Evolutionary conservation across 202 grass and related monocot genomes (phyloP), one percentile per base, ranked within the genome.

Genomic region (Digitaria exilis): DNA sequence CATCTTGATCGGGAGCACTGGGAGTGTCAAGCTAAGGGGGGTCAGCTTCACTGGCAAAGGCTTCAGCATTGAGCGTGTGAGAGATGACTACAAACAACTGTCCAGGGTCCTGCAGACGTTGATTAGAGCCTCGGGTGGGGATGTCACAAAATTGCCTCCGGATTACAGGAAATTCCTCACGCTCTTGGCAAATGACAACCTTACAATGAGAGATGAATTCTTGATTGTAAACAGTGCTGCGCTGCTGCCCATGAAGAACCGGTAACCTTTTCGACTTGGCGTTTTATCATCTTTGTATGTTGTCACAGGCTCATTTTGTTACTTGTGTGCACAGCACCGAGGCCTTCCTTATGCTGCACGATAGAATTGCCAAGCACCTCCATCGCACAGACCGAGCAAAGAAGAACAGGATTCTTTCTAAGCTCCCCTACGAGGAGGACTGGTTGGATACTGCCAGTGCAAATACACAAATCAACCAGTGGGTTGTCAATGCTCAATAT

Each of bases 241-340:
- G 2, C 21, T 79, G 76, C 60, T 79, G 29, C 76, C 76, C 5
- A 79, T 79, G 76, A 37, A 63, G 24, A 79, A 79, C 61, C 76
- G 76, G 76, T 79, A 45, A 43, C 13, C 39, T 57, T 32, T 15
- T 30, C 12, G 0, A 62, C 19, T 22, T 1, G 9, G 19, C 2
- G n/a, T n/a, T 30, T 17, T 14, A 7, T 57, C 9, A 18, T 61
- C 25, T 7, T 61, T 57, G 31, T 30, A 15, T 31, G 54, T 52
- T 46, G 44, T 28, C 68, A 41, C 6, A 25, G 3, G 15, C 72
- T 76, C 14, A 76, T 41, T 60, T 41, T 21, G 14, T 54, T 14
- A 7, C 11, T 44, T 2, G 31, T 75, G 30, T 24, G 56, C 8
- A 7, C 60, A 79, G 76, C 43, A 79, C 76, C 4, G 76, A 79